These are phyloP conservation scores for Trichoderma aggressivum DNA, from an alignment of 2,329 filamentous ascomycete species.

Conservation along the genomic window DNA sequence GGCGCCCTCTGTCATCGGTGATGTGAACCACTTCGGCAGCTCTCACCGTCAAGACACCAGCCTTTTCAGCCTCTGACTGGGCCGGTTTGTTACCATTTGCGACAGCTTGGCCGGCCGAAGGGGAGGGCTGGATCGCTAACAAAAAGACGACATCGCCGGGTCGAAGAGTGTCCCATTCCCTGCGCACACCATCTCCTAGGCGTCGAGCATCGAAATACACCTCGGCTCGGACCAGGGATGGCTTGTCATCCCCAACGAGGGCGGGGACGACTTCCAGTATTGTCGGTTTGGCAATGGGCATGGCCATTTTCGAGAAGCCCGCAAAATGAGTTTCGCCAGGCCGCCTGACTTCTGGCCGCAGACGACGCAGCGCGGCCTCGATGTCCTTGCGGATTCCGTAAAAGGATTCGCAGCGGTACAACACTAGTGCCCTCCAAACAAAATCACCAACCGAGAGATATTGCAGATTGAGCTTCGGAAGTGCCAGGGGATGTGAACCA, in stretches of 20 bases:
- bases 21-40: conserved; percentile 84
- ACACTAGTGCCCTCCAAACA: conserved; percentile 86
- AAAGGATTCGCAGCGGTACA: conserved; percentile 88
- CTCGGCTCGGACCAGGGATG: conserved; percentile 83
- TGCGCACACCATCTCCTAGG: conserved; percentile 69
- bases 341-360: conserved; percentile 65
- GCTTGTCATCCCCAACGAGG: conserved; percentile 76
- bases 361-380: conserved; percentile 72
- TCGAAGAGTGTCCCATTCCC: conserved; percentile 86
- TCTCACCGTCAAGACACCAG: conserved; percentile 69
- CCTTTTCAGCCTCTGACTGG: conserved; percentile 52
- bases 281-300: conserved; percentile 79
- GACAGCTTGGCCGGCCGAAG: conserved; percentile 44
- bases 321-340: conserved; percentile 70
- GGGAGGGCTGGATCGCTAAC: conserved; percentile 66
- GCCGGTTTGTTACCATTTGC: conserved; percentile 47
- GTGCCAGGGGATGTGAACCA: conserved; percentile 78
- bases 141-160: conserved; percentile 89
- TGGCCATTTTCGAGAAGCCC: conserved; percentile 87
- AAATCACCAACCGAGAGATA: conserved; percentile 95
- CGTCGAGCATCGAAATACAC: conserved; percentile 79
- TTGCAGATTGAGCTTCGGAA: conserved; percentile 93
- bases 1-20: conserved; percentile 77
- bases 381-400: conserved; percentile 92
- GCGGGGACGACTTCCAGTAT: conserved; percentile 83